phyloP scores from a whole-genome alignment of 1,284 basidiomycete species.

The Ustilago shanxiensis region DNA sequence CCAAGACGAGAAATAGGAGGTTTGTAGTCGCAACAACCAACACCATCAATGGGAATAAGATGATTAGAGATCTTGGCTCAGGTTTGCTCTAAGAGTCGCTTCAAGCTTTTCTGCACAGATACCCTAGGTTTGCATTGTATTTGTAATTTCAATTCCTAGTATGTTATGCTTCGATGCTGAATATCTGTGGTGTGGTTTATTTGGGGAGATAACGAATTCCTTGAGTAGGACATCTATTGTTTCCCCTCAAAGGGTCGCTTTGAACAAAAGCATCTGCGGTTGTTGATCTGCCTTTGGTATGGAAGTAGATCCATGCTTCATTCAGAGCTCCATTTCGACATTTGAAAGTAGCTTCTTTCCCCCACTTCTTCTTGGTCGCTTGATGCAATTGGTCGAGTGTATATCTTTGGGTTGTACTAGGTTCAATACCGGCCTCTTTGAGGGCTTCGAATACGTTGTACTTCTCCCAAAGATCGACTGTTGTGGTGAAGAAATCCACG shows the following conservation, averaged over 20 bases:
- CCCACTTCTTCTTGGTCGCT: conserved; percentile 25
- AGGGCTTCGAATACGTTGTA: conserved; percentile 45
- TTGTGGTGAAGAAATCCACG: conserved; percentile 54
- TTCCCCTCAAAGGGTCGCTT: conserved; percentile 27
- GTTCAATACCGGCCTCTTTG: conserved; percentile 29
- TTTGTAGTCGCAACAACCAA: conserved; percentile 64
- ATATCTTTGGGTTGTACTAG: conserved; percentile 25
- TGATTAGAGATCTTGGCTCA: conserved; percentile 40
- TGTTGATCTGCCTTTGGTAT: conserved; percentile 38
- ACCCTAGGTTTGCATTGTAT: conserved; percentile 5
- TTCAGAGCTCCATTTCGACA: conserved; percentile 43
- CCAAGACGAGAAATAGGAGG: conserved; percentile 68
- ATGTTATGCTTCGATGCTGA: background rate
- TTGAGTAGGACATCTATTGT: conserved; percentile 39
- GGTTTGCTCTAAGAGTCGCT: conserved; percentile 15
- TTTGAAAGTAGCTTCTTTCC: conserved; percentile 34
- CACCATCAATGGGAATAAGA: conserved; percentile 54
- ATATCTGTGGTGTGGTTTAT: conserved; percentile 1
- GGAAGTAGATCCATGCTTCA: conserved; percentile 50
- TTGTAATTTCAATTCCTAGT: conserved; percentile 22
- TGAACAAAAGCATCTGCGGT: conserved; percentile 27
- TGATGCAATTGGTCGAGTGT: conserved; percentile 29
- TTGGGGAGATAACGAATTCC: conserved; percentile 52
- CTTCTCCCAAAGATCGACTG: conserved; percentile 30
- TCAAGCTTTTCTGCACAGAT: too few species aligned